Evolutionary conservation across 176 grass and related monocot species (phyloP).

Genomic region (Avena insularis): DNA sequence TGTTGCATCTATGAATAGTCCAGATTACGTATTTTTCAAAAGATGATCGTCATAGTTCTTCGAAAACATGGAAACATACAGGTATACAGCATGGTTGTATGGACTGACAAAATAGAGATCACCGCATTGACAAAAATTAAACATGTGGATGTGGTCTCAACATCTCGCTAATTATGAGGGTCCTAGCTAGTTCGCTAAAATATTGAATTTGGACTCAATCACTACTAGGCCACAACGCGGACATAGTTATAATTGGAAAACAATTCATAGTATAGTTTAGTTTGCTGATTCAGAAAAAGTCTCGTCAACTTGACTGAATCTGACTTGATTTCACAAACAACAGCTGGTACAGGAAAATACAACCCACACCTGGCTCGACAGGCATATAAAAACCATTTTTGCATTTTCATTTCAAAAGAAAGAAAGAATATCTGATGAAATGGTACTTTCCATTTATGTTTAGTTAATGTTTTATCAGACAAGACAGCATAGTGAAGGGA

Average conservation of each 20-base stretch:
- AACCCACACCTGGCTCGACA: neutral
- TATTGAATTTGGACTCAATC: no score
- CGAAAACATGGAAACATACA: neutral
- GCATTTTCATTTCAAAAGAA: neutral
- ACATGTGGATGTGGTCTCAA: neutral
- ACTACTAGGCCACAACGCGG: neutral
- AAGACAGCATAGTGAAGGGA: no score
- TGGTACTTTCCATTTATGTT: slow-evolving; percentile 19
- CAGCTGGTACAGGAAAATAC: neutral
- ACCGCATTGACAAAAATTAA: neutral
- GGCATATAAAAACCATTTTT: no score
- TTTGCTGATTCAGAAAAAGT: neutral
- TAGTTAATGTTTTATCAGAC: no score
- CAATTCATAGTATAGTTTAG: neutral
- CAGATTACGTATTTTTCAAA: no score
- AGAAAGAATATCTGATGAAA: neutral
- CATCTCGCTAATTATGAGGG: neutral
- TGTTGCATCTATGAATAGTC: no score
- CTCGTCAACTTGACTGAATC: neutral
- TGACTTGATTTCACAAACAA: neutral
- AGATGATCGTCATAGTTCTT: neutral
- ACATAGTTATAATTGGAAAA: neutral
- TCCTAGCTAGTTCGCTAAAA: no score
- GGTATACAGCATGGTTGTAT: neutral
- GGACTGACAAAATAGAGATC: neutral